Base-by-base conservation (phyloP, 2,329 filamentous ascomycete species). In the Trichophyton mentagrophytes region DNA sequence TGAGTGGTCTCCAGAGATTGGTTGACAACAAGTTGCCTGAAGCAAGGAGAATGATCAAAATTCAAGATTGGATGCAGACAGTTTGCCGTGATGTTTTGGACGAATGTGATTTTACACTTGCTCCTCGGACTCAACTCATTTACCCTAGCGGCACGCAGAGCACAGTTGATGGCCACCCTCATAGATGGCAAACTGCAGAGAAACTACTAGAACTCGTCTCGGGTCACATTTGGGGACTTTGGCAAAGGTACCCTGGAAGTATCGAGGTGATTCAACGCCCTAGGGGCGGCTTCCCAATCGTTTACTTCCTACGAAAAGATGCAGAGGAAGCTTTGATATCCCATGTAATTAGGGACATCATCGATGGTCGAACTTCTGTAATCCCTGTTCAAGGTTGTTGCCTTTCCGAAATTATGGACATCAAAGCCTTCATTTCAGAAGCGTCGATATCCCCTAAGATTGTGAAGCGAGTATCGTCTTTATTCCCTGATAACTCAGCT, bases 51-150 rank as follows among this genome's bases (percentile, higher is more conserved):
- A 82, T 87, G 77, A 71, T 85, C 1, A 67, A 70, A 0, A 74
- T 77, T 0, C 81, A 86, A 30, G 61, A 68, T 0, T 82, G 79
- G 73, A 67, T 87, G 4, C 72, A 79, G 1, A 61, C 62, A 0
- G 66, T 73, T 1, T 80, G 77, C 2, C 77, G 85, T 0, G 85
- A 89, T 66, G 74, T 76, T 1, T 73, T 87, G 0, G 83, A 87
- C 59, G 83, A 87, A 69, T 83, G 80, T 44, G 85, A 87, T 51
- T 82, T 86, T 61, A 83, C 82, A 58, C 79, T 86, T 33, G 82
- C 77, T 46, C 75, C 79, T 1, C 80, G 79, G 51, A 85, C 84
- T 40, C 82, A 87, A 65, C 69, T 87, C 0, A 74, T 86, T 0
- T 86, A 87, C 61, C 85, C 84, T 0, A 79, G 85, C 63, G 84